Percentiles rank a stretch among this genome's conserved stretches.
Evolutionary conservation across 106 monocot genomes (phyloP).

Genomic region (Allium sativum): DNA sequence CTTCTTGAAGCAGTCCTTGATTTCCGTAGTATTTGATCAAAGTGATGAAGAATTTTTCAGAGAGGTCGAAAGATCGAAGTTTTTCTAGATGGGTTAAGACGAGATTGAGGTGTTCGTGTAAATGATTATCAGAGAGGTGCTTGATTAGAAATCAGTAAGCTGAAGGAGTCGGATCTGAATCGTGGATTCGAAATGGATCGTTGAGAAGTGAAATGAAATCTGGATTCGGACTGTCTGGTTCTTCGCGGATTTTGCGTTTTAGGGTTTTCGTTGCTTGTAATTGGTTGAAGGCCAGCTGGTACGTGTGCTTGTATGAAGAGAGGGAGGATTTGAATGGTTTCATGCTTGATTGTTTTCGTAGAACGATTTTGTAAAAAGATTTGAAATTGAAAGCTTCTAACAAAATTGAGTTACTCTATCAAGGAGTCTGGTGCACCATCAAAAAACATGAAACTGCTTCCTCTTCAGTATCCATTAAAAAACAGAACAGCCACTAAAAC

Average conservation of each 20-base stretch:
- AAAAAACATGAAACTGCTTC: too few relatives aligned
- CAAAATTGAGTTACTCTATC: too few relatives aligned
- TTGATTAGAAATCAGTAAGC: slow-evolving; percentile 40
- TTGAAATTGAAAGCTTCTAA: too few relatives aligned
- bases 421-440: too few relatives aligned
- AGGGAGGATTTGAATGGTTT: slow-evolving; percentile 11
- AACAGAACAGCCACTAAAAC: too few relatives aligned
- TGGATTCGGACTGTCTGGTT: slow-evolving; percentile 7
- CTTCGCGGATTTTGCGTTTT: slow-evolving; percentile 21
- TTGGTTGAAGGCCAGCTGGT: slow-evolving; percentile 28
- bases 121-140: slow-evolving; percentile 10
- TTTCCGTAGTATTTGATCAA: slow-evolving; percentile 33
- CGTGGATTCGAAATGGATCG: slow-evolving; percentile 20
- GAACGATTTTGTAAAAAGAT: too few relatives aligned
- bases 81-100: slow-evolving; percentile 40
- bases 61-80: slow-evolving; percentile 18
- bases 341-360: neutral
- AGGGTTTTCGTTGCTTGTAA: slow-evolving; percentile 34
- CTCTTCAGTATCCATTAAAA: too few relatives aligned
- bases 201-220: slow-evolving; percentile 23
- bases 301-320: slow-evolving; percentile 24
- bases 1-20: slow-evolving; percentile 35
- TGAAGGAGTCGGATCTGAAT: slow-evolving; percentile 20
- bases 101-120: slow-evolving; percentile 17
- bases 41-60: slow-evolving; percentile 36